These are phyloP conservation scores for Pichia nakasei DNA, from an alignment of 805 yeast species.

Conservation along the genomic window DNA sequence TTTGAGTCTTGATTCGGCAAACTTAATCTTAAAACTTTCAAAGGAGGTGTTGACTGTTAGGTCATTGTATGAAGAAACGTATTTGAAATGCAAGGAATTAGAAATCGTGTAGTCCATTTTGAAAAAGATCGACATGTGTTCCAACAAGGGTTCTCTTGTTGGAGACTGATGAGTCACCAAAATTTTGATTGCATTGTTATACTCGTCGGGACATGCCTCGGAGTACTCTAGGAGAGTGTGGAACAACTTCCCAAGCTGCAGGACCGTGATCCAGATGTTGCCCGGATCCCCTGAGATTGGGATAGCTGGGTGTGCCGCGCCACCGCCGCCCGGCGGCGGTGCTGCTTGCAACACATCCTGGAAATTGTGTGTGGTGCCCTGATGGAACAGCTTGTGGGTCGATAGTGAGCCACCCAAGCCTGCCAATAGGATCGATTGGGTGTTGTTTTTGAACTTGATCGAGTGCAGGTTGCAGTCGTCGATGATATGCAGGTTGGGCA, in stretches of 20 bases:
- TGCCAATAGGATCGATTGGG: conserved; percentile 43
- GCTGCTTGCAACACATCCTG: conserved; percentile 22
- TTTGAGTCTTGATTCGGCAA: conserved; percentile 51
- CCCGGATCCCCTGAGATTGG: conserved; percentile 59
- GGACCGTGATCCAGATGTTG: conserved; percentile 62
- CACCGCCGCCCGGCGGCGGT: conserved; percentile 1
- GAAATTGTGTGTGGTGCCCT: conserved; percentile 39
- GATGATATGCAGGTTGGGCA: conserved; percentile 51
- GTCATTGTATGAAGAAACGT: conserved; percentile 63
- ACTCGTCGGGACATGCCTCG: conserved; percentile 24
- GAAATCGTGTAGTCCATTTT: conserved; percentile 66
- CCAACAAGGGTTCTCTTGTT: conserved; percentile 57
- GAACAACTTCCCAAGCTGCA: conserved; percentile 61
- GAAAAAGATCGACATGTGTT: conserved; percentile 56
- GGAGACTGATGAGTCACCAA: conserved; percentile 67
- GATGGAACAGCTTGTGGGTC: conserved; percentile 59
- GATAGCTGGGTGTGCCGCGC: conserved; percentile 17
- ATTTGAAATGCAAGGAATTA: conserved; percentile 64
- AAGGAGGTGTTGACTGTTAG: conserved; percentile 53
- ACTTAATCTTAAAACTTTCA: conserved; percentile 55
- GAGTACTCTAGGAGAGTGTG: conserved; percentile 35
- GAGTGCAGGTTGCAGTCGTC: conserved; percentile 47
- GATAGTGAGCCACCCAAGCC: conserved; percentile 71
- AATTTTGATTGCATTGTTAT: conserved; percentile 41
- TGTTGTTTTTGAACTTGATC: conserved; percentile 30